Evolutionary conservation across 345 rosid genomes (phyloP).

Genomic region (Dovyalis caffra): DNA sequence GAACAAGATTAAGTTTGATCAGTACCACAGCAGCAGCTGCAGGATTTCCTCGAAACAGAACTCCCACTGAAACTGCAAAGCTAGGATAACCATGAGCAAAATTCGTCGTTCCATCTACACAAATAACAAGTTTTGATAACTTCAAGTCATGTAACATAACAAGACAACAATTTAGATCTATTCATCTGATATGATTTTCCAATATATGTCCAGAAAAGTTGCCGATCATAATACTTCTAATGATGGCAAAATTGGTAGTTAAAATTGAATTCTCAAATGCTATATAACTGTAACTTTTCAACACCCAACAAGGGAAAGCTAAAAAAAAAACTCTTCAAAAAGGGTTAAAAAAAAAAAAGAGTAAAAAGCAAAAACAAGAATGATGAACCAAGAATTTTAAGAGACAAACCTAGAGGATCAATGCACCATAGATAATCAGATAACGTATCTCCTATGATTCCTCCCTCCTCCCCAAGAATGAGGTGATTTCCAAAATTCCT

Average conservation of each 20-base stretch:
- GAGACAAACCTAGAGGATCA: conserved; percentile 81
- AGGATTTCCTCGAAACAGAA: conserved; percentile 76
- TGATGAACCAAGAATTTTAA: neutral
- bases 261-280: neutral
- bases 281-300: neutral
- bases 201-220: neutral
- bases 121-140: conserved; percentile 11
- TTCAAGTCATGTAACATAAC: neutral
- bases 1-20: neutral
- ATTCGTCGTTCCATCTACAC: conserved; percentile 90
- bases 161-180: neutral
- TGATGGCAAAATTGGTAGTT: neutral
- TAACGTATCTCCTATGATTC: conserved; percentile 68
- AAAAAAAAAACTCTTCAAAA: neutral
- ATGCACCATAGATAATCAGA: conserved; percentile 98
- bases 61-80: conserved; percentile 96
- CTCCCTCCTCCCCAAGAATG: conserved; percentile 97
- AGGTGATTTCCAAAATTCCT: conserved; percentile 80
- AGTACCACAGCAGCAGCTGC: conserved; percentile 91
- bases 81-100: conserved; percentile 96
- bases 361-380: neutral
- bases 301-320: neutral
- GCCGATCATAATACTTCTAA: neutral
- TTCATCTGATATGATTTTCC: neutral
- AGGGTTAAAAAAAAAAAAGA: neutral